These are phyloP conservation scores for Globisporangium splendens DNA, from an alignment of 352 stramenopile species.

Conservation along the genomic window DNA sequence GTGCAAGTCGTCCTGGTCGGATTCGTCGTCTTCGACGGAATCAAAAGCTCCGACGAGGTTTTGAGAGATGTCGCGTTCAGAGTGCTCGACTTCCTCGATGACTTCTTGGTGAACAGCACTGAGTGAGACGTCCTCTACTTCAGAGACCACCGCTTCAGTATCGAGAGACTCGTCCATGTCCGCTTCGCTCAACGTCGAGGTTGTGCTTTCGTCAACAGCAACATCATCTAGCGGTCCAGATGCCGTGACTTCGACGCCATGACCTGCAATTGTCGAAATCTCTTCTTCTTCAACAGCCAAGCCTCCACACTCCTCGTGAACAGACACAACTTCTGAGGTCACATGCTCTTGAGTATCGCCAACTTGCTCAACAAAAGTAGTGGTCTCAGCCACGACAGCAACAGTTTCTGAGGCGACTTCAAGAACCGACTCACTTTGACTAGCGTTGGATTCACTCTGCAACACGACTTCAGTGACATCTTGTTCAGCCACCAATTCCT, in stretches of 20 bases:
- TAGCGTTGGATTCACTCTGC: too few species aligned
- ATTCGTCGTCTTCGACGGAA: constrained; percentile 6
- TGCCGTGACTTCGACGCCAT: too few species aligned
- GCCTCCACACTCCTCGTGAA: too few species aligned
- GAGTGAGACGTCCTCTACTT: background rate
- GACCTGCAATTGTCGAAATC: too few species aligned
- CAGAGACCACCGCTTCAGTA: background rate
- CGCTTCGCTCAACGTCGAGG: background rate
- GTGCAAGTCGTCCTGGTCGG: background rate
- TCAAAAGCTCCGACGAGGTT: constrained; percentile 11
- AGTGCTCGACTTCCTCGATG: constrained; percentile 1
- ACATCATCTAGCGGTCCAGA: too few species aligned
- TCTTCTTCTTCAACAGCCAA: too few species aligned
- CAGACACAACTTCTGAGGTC: too few species aligned
- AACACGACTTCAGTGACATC: too few species aligned
- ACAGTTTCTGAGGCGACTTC: too few species aligned
- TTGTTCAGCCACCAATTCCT: too few species aligned
- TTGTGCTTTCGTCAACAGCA: too few species aligned
- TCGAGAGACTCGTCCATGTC: background rate
- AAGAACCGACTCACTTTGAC: too few species aligned
- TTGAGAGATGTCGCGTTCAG: constrained; percentile 5
- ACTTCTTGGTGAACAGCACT: background rate
- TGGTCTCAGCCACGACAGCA: background rate
- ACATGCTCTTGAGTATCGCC: background rate
- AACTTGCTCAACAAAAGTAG: background rate